A percentile compares a stretch with the other conserved stretches of the same genome.
Evolutionary conservation across 192 early-diverging fungal species (phyloP).

Genomic region (Paraglomus occultum): DNA sequence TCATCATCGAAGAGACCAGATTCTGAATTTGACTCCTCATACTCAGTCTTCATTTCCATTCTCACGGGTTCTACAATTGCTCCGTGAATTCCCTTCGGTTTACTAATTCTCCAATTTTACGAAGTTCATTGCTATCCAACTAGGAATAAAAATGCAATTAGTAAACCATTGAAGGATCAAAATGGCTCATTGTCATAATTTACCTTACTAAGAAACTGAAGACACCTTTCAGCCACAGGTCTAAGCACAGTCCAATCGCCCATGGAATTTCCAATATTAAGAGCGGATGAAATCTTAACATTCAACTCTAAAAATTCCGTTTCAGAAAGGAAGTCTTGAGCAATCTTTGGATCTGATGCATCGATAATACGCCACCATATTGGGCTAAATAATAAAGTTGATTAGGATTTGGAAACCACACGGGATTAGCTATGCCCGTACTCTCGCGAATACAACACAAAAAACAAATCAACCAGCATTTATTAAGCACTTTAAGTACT

Average conservation of each 20-base stretch:
- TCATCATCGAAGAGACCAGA: too few species aligned
- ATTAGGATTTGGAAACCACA: slow-evolving; percentile 1
- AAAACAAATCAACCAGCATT: not conserved
- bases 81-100: slow-evolving; percentile 27
- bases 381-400: slow-evolving; percentile 16
- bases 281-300: not conserved
- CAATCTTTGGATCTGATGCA: slow-evolving; percentile 16
- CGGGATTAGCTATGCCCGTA: not conserved
- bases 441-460: not conserved
- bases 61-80: too few species aligned
- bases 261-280: slow-evolving; percentile 14
- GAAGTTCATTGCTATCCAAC: slow-evolving; percentile 25
- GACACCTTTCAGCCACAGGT: slow-evolving; percentile 18
- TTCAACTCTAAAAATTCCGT: slow-evolving; percentile 20
- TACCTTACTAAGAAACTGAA: slow-evolving; percentile 16
- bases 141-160: slow-evolving; percentile 21
- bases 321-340: slow-evolving; percentile 16
- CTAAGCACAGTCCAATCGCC: slow-evolving; percentile 3
- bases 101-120: slow-evolving; percentile 20
- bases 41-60: too few species aligned
- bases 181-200: slow-evolving; percentile 13
- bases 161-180: not conserved
- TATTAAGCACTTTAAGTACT: not conserved
- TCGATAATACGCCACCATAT: slow-evolving; percentile 26
- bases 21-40: too few species aligned